phyloP scores from a whole-genome alignment of 768 basidiomycete species.

The Lactarius sanguifluus region DNA sequence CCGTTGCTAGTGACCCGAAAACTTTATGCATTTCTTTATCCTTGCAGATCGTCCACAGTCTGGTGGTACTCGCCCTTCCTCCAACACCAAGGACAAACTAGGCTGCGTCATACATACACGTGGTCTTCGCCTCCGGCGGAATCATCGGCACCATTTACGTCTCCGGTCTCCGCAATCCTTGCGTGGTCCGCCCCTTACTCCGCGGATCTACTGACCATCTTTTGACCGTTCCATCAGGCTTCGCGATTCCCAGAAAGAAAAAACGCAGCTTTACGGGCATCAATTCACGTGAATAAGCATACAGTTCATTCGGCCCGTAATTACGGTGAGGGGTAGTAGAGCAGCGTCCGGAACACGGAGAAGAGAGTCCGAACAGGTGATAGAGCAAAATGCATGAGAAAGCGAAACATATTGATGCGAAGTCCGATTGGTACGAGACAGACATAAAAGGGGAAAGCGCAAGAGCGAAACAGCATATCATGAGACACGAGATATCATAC shows the following conservation, averaged over 20 bases:
- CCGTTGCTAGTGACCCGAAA: not conserved
- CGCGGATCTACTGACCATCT: constrained; percentile 16
- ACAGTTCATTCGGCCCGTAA: constrained; percentile 14
- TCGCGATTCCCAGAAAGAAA: not conserved
- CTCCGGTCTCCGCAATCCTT: not conserved
- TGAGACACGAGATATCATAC: not conserved
- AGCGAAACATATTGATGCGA: not conserved
- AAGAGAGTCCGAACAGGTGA: not conserved
- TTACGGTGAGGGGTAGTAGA: constrained; percentile 4
- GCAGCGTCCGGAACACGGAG: constrained; percentile 15
- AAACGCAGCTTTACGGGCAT: not conserved
- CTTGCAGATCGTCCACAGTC: not conserved
- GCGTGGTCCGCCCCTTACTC: constrained; percentile 2
- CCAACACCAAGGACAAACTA: not conserved
- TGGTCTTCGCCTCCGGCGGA: constrained; percentile 1
- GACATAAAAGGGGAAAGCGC: constrained; percentile 1
- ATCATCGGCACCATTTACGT: not conserved
- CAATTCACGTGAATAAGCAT: constrained; percentile 2
- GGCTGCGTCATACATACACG: not conserved
- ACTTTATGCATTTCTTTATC: not conserved
- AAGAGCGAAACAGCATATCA: constrained; percentile 1
- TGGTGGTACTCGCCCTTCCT: not conserved
- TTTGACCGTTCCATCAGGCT: not conserved
- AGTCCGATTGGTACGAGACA: constrained; percentile 6
- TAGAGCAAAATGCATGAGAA: not conserved